These are phyloP conservation scores for Vitis rotundifolia DNA, from an alignment of 164 flowering plant genomes.

Conservation along the genomic window DNA sequence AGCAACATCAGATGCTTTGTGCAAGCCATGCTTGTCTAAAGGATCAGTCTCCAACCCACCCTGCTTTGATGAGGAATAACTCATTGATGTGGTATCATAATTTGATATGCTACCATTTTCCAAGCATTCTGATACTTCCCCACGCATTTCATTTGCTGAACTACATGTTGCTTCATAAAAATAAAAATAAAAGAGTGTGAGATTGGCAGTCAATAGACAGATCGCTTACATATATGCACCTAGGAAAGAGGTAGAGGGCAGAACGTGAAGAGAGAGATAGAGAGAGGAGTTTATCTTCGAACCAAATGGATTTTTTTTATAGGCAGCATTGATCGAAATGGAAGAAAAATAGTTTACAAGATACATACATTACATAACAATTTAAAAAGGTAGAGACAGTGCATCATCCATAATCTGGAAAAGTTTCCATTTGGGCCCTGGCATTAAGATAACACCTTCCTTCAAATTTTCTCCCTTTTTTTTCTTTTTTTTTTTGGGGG, in stretches of 20 bases:
- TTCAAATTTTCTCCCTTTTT: too few species aligned
- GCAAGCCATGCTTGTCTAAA: slow-evolving; percentile 21
- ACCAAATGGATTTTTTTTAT: too few species aligned
- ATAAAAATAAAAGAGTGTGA: background rate
- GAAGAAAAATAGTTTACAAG: too few species aligned
- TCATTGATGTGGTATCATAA: slow-evolving; percentile 6
- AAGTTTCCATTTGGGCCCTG: too few species aligned
- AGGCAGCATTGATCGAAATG: too few species aligned
- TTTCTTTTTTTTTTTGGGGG: too few species aligned
- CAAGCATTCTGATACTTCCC: slow-evolving; percentile 23
- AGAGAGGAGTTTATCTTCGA: background rate
- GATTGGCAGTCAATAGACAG: background rate
- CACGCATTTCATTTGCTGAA: slow-evolving; percentile 35
- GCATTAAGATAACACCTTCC: too few species aligned
- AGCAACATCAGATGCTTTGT: slow-evolving; percentile 38
- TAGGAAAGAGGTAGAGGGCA: background rate
- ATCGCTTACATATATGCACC: background rate
- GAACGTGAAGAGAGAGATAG: background rate
- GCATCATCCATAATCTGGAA: too few species aligned
- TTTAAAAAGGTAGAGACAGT: too few species aligned
- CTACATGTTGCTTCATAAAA: slow-evolving; percentile 17
- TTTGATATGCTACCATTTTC: slow-evolving; percentile 24
- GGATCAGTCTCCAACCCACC: slow-evolving; percentile 12
- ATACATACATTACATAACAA: too few species aligned
- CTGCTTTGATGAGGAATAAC: slow-evolving; percentile 24